Evolutionary conservation across 2,329 filamentous ascomycete species (phyloP).

Genomic region (Neopestalotiopsis clavispora): DNA sequence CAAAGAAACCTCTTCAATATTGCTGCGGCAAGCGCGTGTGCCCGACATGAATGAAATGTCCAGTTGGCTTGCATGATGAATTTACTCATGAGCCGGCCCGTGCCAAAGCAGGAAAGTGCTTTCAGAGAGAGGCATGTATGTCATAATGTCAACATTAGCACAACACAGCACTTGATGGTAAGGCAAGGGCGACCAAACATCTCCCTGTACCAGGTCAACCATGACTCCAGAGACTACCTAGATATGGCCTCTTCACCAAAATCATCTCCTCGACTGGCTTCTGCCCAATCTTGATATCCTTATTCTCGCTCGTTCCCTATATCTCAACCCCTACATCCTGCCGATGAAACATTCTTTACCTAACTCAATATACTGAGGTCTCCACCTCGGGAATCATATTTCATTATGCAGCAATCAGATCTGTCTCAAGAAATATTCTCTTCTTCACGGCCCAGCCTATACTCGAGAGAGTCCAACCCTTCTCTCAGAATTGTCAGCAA

Average conservation of each 20-base stretch:
- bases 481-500: conserved; percentile 27
- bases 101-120: background rate
- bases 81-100: too few species aligned
- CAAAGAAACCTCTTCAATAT: too few species aligned
- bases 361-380: background rate
- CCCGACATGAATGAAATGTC: too few species aligned
- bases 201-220: background rate
- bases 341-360: background rate
- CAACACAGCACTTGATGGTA: background rate
- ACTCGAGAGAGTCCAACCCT: conserved; percentile 26
- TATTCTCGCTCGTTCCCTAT: background rate
- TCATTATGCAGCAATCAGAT: background rate
- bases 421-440: background rate
- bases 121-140: background rate
- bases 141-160: background rate
- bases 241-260: background rate
- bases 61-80: too few species aligned
- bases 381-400: background rate
- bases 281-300: background rate
- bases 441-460: conserved; percentile 19
- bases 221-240: background rate
- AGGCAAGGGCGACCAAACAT: background rate
- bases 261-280: background rate
- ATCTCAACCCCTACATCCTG: background rate
- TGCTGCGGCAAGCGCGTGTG: too few species aligned